Percentiles rank a stretch among this genome's conserved stretches.
Conservation (phyloP, 1,284 basidiomycete species). For the Sanguinoderma infundibulare region DNA sequence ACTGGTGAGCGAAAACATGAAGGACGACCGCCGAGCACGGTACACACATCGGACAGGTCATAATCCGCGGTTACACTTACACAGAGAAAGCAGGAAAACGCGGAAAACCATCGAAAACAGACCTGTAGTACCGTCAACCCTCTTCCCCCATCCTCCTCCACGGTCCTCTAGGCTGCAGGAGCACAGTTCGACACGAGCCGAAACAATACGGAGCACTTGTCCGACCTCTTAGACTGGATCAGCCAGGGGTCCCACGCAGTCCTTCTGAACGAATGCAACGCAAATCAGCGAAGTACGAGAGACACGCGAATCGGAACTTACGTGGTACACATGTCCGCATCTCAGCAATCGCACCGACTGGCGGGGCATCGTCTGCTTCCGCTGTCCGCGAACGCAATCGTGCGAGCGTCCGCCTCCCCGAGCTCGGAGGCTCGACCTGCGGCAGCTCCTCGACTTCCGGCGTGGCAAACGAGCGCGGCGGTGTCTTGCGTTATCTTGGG, state of each 20-base stretch:
- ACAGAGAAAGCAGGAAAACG: not conserved
- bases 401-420: not conserved
- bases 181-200: conserved; percentile 48
- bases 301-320: conserved; percentile 39
- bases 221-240: conserved; percentile 70
- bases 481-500: conserved; percentile 10
- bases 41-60: not conserved
- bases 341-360: conserved; percentile 69
- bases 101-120: not conserved
- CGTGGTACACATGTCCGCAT: conserved; percentile 82
- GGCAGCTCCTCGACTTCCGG: not conserved
- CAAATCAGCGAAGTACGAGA: not conserved
- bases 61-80: not conserved
- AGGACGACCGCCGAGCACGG: too few species aligned
- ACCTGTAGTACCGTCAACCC: not conserved
- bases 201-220: conserved; percentile 74
- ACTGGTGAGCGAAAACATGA: too few species aligned
- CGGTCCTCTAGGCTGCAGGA: conserved; percentile 1
- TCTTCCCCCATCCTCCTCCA: not conserved
- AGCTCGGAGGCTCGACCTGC: not conserved
- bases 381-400: conserved; percentile 51
- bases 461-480: not conserved
- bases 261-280: conserved; percentile 46
- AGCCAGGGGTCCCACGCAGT: conserved; percentile 79
- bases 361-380: conserved; percentile 58